These are phyloP conservation scores for Tephrocybe rancida DNA, from an alignment of 768 basidiomycete species.

Conservation along the genomic window DNA sequence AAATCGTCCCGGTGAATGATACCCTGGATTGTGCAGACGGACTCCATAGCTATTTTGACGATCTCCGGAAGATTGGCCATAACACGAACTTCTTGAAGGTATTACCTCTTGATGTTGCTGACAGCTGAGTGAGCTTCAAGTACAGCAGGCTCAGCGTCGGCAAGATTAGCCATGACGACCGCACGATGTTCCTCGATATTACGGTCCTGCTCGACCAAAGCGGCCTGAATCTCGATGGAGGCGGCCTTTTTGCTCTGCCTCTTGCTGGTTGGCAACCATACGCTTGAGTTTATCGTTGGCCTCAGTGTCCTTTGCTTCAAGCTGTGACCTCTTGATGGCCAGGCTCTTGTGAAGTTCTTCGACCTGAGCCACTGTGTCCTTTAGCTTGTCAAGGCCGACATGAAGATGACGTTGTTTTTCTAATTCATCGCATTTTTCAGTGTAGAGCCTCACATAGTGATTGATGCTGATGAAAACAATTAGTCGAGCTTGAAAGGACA, in stretches of 20 bases:
- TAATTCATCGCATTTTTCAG: conserved; percentile 94
- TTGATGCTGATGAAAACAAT: conserved; percentile 68
- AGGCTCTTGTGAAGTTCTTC: conserved; percentile 95
- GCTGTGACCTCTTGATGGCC: conserved; percentile 89
- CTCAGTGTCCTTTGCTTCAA: conserved; percentile 91
- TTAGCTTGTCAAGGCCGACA: conserved; percentile 95
- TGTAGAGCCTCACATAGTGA: conserved; percentile 93
- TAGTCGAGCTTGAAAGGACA: conserved; percentile 2
- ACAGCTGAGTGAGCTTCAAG: conserved; percentile 95
- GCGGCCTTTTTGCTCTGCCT: conserved; percentile 97
- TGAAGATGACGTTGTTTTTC: conserved; percentile 99
- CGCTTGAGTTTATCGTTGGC: conserved; percentile 97
- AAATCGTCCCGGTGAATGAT: conserved; percentile 98
- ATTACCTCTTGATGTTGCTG: conserved; percentile 93
- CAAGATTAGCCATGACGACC: conserved; percentile 93
- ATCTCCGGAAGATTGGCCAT: conserved; percentile 99
- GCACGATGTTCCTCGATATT: conserved; percentile 86
- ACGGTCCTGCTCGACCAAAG: conserved; percentile 88
- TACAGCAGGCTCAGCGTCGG: conserved; percentile 97
- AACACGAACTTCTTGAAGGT: conserved; percentile 93
- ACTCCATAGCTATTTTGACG: conserved; percentile 98
- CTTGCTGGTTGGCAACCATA: conserved; percentile 98
- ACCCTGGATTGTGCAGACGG: conserved; percentile 94
- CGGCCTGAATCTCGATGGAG: conserved; percentile 94
- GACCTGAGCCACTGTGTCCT: conserved; percentile 94